Evolutionary conservation across 768 basidiomycete species (phyloP).

Genomic region (Serendipita sp.): DNA sequence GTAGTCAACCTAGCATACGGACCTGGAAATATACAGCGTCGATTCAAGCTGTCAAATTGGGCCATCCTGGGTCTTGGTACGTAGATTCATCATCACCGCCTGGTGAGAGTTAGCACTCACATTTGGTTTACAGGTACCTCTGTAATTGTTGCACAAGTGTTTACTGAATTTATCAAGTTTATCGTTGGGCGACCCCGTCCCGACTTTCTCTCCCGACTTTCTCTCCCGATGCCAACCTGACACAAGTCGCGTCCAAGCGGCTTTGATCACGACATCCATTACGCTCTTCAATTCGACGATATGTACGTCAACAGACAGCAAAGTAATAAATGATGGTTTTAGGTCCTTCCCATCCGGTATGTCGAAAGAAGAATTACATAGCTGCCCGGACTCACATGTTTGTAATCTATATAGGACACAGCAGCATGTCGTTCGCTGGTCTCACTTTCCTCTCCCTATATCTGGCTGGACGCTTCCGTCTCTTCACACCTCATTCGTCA

Average conservation of each 20-base stretch:
- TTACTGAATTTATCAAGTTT: neutral
- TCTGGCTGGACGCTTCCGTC: constrained; percentile 26
- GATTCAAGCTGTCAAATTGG: neutral
- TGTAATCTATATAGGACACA: constrained; percentile 25
- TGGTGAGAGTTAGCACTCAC: neutral
- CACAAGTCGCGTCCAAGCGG: constrained; percentile 9
- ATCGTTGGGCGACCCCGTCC: constrained; percentile 35
- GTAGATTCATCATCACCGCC: neutral
- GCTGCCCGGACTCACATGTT: neutral
- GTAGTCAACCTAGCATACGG: neutral
- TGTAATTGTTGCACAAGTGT: neutral
- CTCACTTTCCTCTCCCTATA: constrained; percentile 48
- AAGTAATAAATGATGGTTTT: constrained; percentile 20
- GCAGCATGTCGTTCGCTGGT: constrained; percentile 47
- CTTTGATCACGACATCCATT: neutral
- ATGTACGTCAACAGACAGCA: constrained; percentile 22
- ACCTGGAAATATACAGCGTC: neutral
- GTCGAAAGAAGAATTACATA: neutral
- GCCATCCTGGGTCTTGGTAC: neutral
- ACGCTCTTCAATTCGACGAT: constrained; percentile 5
- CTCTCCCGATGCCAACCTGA: constrained; percentile 50
- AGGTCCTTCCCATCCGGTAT: constrained; percentile 47
- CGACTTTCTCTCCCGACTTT: constrained; percentile 56
- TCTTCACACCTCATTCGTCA: neutral
- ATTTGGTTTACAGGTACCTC: neutral